These are phyloP conservation scores for Grosmannia serpens DNA, from an alignment of 2,329 filamentous ascomycete species.

Conservation along the genomic window DNA sequence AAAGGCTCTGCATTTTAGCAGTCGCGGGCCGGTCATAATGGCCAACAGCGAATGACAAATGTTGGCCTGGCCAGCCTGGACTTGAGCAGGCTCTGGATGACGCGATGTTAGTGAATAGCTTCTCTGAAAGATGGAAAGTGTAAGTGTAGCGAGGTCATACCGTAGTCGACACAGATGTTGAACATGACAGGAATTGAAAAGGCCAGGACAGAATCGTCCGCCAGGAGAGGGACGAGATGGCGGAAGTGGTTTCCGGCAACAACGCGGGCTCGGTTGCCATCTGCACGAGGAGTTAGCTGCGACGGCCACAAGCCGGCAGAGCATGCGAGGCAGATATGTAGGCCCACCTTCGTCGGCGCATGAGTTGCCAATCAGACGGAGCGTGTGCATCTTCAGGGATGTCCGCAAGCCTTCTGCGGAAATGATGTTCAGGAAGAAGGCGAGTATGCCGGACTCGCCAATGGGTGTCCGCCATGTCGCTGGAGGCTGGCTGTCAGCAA, in stretches of 20 bases:
- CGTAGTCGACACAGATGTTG: constrained; percentile 53
- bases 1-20: constrained; percentile 29
- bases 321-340: neutral
- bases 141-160: constrained; percentile 20
- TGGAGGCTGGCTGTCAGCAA: constrained; percentile 15
- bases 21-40: constrained; percentile 34
- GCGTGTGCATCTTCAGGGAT: constrained; percentile 38
- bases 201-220: constrained; percentile 33
- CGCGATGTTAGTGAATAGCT: neutral
- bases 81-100: constrained; percentile 42
- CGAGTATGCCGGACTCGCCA: constrained; percentile 45
- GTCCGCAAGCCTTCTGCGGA: constrained; percentile 25
- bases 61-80: constrained; percentile 38
- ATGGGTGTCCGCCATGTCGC: constrained; percentile 45
- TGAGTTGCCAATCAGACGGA: constrained; percentile 50
- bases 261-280: constrained; percentile 47
- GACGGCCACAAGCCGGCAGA: neutral
- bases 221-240: constrained; percentile 35
- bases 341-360: constrained; percentile 45
- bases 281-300: constrained; percentile 19
- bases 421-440: constrained; percentile 41
- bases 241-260: constrained; percentile 36
- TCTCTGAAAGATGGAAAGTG: neutral
- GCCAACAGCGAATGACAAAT: constrained; percentile 38
- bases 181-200: constrained; percentile 49